A percentile compares a stretch with the other conserved stretches of the same genome.
Evolutionary conservation across 2,329 filamentous ascomycete genomes (phyloP).

Genomic region (Arthrobotrys conoides): DNA sequence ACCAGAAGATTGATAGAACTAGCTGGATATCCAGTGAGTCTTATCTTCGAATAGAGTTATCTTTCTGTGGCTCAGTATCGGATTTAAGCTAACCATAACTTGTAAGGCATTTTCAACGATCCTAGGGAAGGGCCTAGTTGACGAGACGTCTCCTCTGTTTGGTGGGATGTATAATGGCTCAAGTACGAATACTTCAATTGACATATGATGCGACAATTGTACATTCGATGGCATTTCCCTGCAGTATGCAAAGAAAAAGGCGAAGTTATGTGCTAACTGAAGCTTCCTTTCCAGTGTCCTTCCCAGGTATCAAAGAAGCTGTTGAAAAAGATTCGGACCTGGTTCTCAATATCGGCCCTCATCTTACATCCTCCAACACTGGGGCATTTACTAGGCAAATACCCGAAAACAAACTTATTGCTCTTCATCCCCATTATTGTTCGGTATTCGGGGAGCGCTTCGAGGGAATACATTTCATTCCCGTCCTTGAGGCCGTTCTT

Average conservation of each 20-base stretch:
- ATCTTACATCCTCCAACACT: constrained; percentile 57
- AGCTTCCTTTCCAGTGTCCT: constrained; percentile 30
- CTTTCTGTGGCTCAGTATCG: too few relatives aligned
- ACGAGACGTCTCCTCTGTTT: constrained; percentile 46
- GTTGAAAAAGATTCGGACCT: constrained; percentile 49
- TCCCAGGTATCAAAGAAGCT: constrained; percentile 55
- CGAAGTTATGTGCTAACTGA: not conserved
- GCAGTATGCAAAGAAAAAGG: not conserved
- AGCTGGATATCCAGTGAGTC: constrained; percentile 48
- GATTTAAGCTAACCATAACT: not conserved
- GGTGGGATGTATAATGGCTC: constrained; percentile 56
- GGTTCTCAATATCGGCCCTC: constrained; percentile 54
- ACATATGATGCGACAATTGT: not conserved
- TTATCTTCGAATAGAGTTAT: not conserved
- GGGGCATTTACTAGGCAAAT: constrained; percentile 52
- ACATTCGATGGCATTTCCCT: not conserved
- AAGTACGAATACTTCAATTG: constrained; percentile 35
- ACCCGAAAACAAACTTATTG: constrained; percentile 46
- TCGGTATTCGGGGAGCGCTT: constrained; percentile 62
- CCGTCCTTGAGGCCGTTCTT: constrained; percentile 39
- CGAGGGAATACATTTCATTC: constrained; percentile 60
- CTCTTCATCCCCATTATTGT: constrained; percentile 61
- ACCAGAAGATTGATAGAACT: constrained; percentile 47
- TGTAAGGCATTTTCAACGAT: constrained; percentile 54
- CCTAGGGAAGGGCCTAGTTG: constrained; percentile 53